Evolutionary conservation across 495 filamentous ascomycete species (phyloP), one percentile per base, ranked within the genome.

Genomic region (Amphirosellinia nigrospora): DNA sequence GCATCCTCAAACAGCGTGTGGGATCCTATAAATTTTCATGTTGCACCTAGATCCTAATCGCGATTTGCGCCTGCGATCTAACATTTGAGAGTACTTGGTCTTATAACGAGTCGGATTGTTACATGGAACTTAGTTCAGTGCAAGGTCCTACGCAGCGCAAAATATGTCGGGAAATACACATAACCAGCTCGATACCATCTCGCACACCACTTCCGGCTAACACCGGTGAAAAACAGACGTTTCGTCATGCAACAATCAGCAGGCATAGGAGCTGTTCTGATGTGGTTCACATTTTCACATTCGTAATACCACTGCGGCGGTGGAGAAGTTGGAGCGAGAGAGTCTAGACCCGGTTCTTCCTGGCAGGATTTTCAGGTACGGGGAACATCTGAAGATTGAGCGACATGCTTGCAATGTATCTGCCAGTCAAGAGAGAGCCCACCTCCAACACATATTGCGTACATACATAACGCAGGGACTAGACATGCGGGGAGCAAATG

Each of bases 311-410:
- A 58, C 38, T 32, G 7, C 32, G 16, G 26, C 38, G 16, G 26
- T 58, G 32, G 55, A 36, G 15, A 58, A 16, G 19, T 58, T 21
- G 19, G 15, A 59, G 61, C n/a, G 32, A 34, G 53, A 36, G 50
- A 6, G 55, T 21, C 55, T 58, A 38, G 55, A 58, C 55, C 53
- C 15, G 10, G 55, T 58, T 58, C 6, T 11, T 10, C 16, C 32
- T 58, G 32, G 55, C 38, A 58, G 55, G 55, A 58, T 58, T 58
- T 58, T 58, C 55, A 58, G 55, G 55, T 58, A 58, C 55, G 32
- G 19, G 55, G 45, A n/a, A 48, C 45, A 21, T 48, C 45, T 48
- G 8, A n/a, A 58, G 30, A 36, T 58, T 36, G 55, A 34, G 38
- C 21, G 16, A 58, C 55, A 34, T 58, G 3, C 19, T 36, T 36